phyloP scores from a whole-genome alignment of 345 rosid species.

The Eucalyptus rudis region DNA sequence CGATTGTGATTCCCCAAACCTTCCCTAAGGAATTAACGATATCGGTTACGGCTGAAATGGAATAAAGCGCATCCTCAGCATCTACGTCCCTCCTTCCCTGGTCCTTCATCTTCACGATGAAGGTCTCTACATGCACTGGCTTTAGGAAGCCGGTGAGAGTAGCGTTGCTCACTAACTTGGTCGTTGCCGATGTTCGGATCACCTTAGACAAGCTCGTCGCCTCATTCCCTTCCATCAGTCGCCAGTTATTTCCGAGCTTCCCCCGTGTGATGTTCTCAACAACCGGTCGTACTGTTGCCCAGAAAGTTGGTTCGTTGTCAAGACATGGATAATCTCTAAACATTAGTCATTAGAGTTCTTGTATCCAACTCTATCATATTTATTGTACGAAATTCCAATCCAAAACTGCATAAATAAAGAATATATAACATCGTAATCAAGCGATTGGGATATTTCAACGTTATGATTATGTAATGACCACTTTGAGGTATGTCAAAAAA shows the following conservation, averaged over 20 bases:
- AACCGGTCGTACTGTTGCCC: not conserved
- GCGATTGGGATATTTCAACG: not conserved
- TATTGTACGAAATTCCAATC: not conserved
- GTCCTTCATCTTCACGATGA: not conserved
- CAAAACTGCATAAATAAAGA: not conserved
- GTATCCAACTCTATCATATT: not conserved
- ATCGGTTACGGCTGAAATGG: not conserved
- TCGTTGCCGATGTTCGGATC: not conserved
- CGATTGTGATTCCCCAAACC: not conserved
- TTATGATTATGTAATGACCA: not conserved
- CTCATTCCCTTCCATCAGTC: not conserved
- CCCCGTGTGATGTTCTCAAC: not conserved
- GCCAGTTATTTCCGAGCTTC: not conserved
- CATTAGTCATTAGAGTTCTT: not conserved
- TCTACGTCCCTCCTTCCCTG: not conserved
- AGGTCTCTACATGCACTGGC: not conserved
- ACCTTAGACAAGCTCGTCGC: not conserved
- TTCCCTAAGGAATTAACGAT: not conserved
- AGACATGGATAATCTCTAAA: not conserved
- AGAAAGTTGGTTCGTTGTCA: not conserved
- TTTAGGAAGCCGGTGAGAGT: not conserved
- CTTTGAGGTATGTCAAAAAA: not conserved
- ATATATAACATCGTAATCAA: not conserved
- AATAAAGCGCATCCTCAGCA: not conserved
- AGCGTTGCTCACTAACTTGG: not conserved